These are phyloP conservation scores for Euclidium syriacum DNA, from an alignment of 345 rosid genomes.

Conservation along the genomic window DNA sequence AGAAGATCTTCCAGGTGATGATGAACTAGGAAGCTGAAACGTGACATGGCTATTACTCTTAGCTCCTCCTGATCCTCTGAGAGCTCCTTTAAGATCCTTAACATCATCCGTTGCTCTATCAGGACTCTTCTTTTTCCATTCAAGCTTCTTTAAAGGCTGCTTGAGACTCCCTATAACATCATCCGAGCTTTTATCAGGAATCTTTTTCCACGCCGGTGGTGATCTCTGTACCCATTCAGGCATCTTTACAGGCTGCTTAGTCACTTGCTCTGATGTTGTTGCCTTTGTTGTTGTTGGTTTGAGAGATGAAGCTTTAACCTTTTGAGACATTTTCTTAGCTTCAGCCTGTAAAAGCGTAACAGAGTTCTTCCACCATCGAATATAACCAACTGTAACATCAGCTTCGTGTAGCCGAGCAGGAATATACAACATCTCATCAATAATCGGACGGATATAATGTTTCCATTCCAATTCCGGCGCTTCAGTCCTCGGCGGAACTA, in stretches of 20 bases:
- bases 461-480: slow-evolving; percentile 28
- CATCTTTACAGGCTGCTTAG: slow-evolving; percentile 5
- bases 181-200: neutral
- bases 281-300: slow-evolving; percentile 6
- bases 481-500: slow-evolving; percentile 20
- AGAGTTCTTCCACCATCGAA: slow-evolving; percentile 31
- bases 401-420: slow-evolving; percentile 26
- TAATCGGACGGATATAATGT: slow-evolving; percentile 25
- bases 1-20: slow-evolving; percentile 10
- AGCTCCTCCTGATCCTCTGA: slow-evolving; percentile 11
- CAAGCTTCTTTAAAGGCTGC: slow-evolving; percentile 6
- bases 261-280: slow-evolving; percentile 8
- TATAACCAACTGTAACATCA: slow-evolving; percentile 28
- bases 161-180: no score
- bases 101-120: neutral
- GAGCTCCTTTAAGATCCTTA: slow-evolving; percentile 24
- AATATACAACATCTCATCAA: slow-evolving; percentile 20
- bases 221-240: no score
- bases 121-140: slow-evolving; percentile 16
- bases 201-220: no score
- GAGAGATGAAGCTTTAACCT: neutral
- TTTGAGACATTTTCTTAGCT: slow-evolving; percentile 10
- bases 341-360: slow-evolving; percentile 7
- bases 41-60: slow-evolving; percentile 26
- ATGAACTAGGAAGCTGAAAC: slow-evolving; percentile 21